Evolutionary conservation across 2,329 filamentous ascomycete species (phyloP).

Genomic region (Ophiocordyceps camponoti-saundersi): DNA sequence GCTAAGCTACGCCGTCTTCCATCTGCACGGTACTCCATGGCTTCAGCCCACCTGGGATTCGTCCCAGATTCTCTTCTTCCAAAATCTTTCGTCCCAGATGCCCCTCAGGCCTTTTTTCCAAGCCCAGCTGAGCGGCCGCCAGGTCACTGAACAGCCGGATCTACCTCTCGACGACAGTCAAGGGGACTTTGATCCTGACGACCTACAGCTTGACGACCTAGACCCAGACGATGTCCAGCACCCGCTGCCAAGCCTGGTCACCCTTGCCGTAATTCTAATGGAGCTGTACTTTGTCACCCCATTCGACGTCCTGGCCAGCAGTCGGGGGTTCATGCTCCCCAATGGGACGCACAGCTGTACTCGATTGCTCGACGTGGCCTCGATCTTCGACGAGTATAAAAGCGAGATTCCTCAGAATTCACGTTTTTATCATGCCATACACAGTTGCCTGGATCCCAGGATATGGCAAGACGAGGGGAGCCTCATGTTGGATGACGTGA

Average conservation of each 20-base stretch:
- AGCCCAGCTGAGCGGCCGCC: background rate
- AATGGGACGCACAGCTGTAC: background rate
- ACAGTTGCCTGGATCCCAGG: background rate
- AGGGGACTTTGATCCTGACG: background rate
- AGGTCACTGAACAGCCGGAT: background rate
- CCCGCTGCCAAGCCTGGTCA: background rate
- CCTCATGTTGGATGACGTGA: background rate
- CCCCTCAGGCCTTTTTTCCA: constrained; percentile 5
- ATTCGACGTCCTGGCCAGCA: background rate
- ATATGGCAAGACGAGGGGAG: background rate
- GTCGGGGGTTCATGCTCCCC: background rate
- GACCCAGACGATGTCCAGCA: background rate
- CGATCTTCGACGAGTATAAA: background rate
- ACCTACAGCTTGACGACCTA: background rate
- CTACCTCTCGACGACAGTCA: background rate
- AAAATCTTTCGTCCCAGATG: background rate
- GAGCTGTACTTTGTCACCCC: background rate
- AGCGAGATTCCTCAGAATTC: background rate
- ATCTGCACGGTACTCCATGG: constrained; percentile 4
- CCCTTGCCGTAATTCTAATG: background rate
- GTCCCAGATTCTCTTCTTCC: constrained; percentile 3
- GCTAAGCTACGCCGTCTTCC: constrained; percentile 1
- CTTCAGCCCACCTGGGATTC: constrained; percentile 2
- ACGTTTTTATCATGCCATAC: background rate
- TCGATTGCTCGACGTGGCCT: background rate